Base-by-base conservation (phyloP, 306 rosid genomes). In the Fragaria vesca region DNA sequence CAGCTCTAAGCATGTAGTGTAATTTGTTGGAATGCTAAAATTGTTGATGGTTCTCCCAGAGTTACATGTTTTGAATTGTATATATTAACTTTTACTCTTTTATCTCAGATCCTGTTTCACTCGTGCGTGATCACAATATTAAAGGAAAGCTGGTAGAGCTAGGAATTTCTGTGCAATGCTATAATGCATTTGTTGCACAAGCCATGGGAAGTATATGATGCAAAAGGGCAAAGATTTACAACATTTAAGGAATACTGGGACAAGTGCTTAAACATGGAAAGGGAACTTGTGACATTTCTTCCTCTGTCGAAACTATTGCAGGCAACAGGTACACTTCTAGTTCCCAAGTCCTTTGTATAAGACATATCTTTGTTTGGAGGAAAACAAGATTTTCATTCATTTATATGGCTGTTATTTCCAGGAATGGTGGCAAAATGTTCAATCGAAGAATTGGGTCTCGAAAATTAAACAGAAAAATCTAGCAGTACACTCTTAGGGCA, bases 401-500 rank as follows among this genome's bases (percentile, higher is more conserved):
- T 73, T 79, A 71, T 28, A 28, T 21, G 67, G 68, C 61, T 82
- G 63, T 83, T 80, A 54, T 74, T 85, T 62, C 43, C 90, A 90
- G 98, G 93, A 82, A 82, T 75, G 3, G 55, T 87, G 32, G 57
- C 54, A 42, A 81, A 55, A 54, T 86, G 87, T 85, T 88, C 90
- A 58, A 43, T 91, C 47, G 90, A 85, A 72, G 93, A 89, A 66
- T 84, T 95, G 71, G 93, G 89, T 47, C 98, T 95, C 12, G 99
- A 95, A 87, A 86, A 93, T 38, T 97, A 89, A 72, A 81, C 88
- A 16, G 96, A 95, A 80, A 93, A 89, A 65, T 78, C 97, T 36
- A 95, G 99, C 89, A 95, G 93, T 67, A 97, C 97, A 18, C 83
- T 95, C 63, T 79, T 95, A 74, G 93, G 94, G 91, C 96, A 67